A percentile compares a stretch with the other conserved stretches of the same genome.
Evolutionary conservation across 2,329 filamentous ascomycete species (phyloP).

Genomic region (Sporothrix euskadiensis): DNA sequence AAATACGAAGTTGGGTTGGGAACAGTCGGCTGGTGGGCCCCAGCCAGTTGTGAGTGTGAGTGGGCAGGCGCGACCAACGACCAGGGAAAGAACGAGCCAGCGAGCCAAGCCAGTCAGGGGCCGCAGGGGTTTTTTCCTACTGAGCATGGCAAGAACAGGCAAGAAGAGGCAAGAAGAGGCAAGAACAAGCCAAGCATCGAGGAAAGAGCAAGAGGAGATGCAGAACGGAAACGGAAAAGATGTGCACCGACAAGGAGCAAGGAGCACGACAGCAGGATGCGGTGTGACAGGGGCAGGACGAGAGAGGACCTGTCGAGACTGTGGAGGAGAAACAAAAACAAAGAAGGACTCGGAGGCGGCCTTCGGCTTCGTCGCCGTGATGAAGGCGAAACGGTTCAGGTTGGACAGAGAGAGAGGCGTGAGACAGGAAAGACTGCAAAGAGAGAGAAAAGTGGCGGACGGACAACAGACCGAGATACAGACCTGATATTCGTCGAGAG

Average conservation of each 20-base stretch:
- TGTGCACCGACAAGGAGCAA: constrained; percentile 22
- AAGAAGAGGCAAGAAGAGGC: background rate
- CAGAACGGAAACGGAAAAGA: constrained; percentile 13
- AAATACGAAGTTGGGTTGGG: background rate
- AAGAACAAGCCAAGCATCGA: background rate
- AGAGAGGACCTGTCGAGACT: constrained; percentile 1
- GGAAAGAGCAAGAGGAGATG: background rate
- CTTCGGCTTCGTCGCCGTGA: constrained; percentile 11
- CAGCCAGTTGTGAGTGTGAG: constrained; percentile 7
- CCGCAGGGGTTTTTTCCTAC: background rate
- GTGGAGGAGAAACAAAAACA: background rate
- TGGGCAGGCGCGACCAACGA: constrained; percentile 4
- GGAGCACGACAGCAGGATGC: constrained; percentile 10
- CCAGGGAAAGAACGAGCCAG: background rate
- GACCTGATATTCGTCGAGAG: background rate
- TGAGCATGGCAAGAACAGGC: background rate
- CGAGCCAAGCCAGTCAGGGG: constrained; percentile 5
- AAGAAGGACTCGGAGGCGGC: constrained; percentile 4
- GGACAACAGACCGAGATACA: background rate
- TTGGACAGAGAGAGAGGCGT: background rate
- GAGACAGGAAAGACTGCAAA: background rate
- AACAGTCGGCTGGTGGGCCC: background rate
- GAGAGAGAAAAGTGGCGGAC: background rate
- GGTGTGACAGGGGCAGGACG: constrained; percentile 11
- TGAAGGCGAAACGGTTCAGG: background rate